Percentiles rank a stretch among this genome's conserved stretches.
Evolutionary conservation across 2,329 filamentous ascomycete species (phyloP).

Genomic region (Escovopsis sp.): DNA sequence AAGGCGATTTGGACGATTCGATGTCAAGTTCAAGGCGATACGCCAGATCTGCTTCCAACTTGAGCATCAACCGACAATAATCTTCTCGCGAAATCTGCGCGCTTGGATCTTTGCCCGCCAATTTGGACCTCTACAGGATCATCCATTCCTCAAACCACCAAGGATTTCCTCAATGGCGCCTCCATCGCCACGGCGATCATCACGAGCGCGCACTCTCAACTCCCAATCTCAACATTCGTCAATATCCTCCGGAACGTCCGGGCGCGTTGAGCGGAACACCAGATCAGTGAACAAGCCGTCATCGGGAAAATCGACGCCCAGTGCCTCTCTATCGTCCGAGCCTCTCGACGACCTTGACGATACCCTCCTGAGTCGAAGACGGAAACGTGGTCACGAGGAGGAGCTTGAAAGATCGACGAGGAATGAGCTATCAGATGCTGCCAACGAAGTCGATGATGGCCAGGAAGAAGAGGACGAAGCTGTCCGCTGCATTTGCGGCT

Average conservation of each 20-base stretch:
- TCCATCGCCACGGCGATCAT: constrained; percentile 69
- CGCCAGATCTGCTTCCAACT: no score
- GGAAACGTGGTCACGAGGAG: constrained; percentile 59
- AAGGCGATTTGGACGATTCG: no score
- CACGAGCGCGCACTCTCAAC: constrained; percentile 72
- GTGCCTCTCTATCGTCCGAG: constrained; percentile 57
- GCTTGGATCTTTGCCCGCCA: background rate
- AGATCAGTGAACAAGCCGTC: constrained; percentile 57
- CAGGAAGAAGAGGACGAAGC: constrained; percentile 78
- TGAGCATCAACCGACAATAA: no score
- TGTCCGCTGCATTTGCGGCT: constrained; percentile 87
- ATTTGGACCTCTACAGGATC: constrained; percentile 3
- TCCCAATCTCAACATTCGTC: constrained; percentile 64
- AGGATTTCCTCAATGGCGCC: constrained; percentile 37
- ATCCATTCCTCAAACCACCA: background rate
- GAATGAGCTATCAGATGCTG: constrained; percentile 33
- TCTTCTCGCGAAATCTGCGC: background rate
- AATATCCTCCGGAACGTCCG: constrained; percentile 64
- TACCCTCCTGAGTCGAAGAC: constrained; percentile 58
- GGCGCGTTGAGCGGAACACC: constrained; percentile 59
- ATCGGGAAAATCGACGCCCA: constrained; percentile 64
- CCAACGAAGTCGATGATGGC: constrained; percentile 52
- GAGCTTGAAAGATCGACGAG: constrained; percentile 33
- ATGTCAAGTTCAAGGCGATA: no score
- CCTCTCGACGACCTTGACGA: constrained; percentile 54